Base-by-base conservation (phyloP, 1,284 basidiomycete species). In the Ceratobasidium sp. region DNA sequence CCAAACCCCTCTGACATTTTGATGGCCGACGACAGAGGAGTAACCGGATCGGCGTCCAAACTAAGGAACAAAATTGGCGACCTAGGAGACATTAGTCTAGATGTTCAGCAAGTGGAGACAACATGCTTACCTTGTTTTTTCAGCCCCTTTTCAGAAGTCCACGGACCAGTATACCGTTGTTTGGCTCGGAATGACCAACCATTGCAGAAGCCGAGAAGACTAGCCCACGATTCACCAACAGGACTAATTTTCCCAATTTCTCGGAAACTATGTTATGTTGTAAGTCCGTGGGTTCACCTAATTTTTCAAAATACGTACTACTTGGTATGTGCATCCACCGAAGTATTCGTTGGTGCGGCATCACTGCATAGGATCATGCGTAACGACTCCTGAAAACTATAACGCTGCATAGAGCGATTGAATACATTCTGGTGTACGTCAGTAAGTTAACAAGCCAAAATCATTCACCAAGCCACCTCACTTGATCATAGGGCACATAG, bases 1-100 rank as follows among this genome's bases (percentile, higher is more conserved):
- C 76, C 76, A 55, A 78, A 74, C 2, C 71, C 71, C 0, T 23
- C 30, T 12, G 65, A 52, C 77, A 77, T 77, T 52, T 50, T 64
- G 2, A 52, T 46, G 1, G 77, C 77, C 0, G 76, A 60, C 0
- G 69, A 32, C 1, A 76, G 67, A 1, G 77, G 77, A 12, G 77
- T 78, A 59, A 78, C 77, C 3, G 77, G 77, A 55, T 78, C 77
- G 41, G 74, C 74, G 1, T 72, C 74, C n/a, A 72, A 74, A n/a
- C 76, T 75, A 34, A 76, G 10, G 65, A 78, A 77, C 32, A 76
- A 48, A 18, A 78, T 67, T 3, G 77, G 76, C 71, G 69, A 71
- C 26, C 74, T 77, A 23, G n/a, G n/a, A n/a, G 14, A 26, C n/a
- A n/a, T n/a, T 16, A 14, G 28, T 23, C 32, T n/a, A 26, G 18